Evolutionary conservation across 257 asterid species (phyloP), one percentile per base, ranked within the genome.

Genomic region (Solanum pennellii): DNA sequence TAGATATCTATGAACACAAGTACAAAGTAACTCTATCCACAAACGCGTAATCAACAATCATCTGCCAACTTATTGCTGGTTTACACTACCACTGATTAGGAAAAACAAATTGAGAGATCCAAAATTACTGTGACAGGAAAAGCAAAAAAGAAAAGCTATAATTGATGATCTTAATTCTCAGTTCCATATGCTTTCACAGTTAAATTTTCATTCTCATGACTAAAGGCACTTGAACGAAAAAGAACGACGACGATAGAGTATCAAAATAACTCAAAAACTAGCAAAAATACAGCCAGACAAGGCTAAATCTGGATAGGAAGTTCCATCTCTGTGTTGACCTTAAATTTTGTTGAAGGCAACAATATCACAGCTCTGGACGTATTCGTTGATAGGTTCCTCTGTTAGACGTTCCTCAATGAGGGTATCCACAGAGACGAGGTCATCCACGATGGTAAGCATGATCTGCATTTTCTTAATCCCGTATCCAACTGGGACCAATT

Each of bases 401-500:
- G 93, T 91, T 68, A 92, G 94, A 2, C 18, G 83, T 29, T 92
- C 94, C 87, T 91, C 94, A 12, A 92, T 91, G 86, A 92, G 89
- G 62, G 47, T 86, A 83, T 95, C 99, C 21, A 96, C 98, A 0
- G 97, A 95, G 88, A 96, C 99, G 42, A 96, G 94, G 41, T 96
- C 99, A 82, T 96, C 99, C 8, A 96, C 86, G 27, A 96, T 95
- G 83, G 98, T 92, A 31, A 95, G 89, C 98, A 96, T 94, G 89
- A 95, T 93, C 89, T 94, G 97, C 89, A 96, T 83, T 88, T 96
- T 96, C 96, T 96, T 96, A 85, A 95, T 96, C 21, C 99, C 98
- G 47, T 95, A 96, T 73, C 99, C 98, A 83, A 96, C 98, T 0
- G 98, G 95, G 23, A 91, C 94, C 89, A 96, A 90, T 90, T 96